These are phyloP conservation scores for Teunomyces atbi DNA, from an alignment of 805 yeast species.

Conservation along the genomic window DNA sequence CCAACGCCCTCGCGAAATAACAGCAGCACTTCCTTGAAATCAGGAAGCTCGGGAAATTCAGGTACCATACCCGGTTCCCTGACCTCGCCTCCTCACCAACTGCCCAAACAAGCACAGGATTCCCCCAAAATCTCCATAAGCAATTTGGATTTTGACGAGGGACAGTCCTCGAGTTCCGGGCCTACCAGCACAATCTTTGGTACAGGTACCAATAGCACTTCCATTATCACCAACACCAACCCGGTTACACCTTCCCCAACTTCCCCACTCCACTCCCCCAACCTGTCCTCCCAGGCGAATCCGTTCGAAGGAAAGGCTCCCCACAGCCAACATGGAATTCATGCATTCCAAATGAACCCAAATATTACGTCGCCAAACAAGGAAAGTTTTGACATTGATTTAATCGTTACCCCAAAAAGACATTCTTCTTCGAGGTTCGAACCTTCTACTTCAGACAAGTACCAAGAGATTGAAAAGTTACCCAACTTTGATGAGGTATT, in stretches of 20 bases:
- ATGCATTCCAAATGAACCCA: conserved; percentile 53
- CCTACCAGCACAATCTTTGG: conserved; percentile 7
- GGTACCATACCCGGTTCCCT: not conserved
- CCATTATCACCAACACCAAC: conserved; percentile 7
- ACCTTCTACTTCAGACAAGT: conserved; percentile 49
- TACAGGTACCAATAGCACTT: conserved; percentile 9
- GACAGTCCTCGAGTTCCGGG: conserved; percentile 3
- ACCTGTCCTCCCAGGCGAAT: conserved; percentile 4
- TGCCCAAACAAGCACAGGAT: conserved; percentile 17
- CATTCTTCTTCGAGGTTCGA: conserved; percentile 92
- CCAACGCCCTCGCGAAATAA: conserved; percentile 36
- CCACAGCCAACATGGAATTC: conserved; percentile 21
- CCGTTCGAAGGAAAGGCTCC: conserved; percentile 10
- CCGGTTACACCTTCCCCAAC: conserved; percentile 23
- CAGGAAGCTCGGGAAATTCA: conserved; percentile 12
- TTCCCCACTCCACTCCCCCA: conserved; percentile 21
- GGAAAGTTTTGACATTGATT: conserved; percentile 72
- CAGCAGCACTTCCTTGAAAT: conserved; percentile 24
- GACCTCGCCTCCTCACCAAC: conserved; percentile 13
- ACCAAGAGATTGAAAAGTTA: conserved; percentile 59
- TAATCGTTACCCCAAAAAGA: conserved; percentile 77
- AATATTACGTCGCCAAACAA: conserved; percentile 58
- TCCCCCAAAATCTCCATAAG: conserved; percentile 22
- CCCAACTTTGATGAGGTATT: conserved; percentile 86
- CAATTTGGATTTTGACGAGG: conserved; percentile 11